These are phyloP conservation scores for Sclerotinia sclerotiorum DNA, from an alignment of 2,329 filamentous ascomycete species.

Conservation along the genomic window DNA sequence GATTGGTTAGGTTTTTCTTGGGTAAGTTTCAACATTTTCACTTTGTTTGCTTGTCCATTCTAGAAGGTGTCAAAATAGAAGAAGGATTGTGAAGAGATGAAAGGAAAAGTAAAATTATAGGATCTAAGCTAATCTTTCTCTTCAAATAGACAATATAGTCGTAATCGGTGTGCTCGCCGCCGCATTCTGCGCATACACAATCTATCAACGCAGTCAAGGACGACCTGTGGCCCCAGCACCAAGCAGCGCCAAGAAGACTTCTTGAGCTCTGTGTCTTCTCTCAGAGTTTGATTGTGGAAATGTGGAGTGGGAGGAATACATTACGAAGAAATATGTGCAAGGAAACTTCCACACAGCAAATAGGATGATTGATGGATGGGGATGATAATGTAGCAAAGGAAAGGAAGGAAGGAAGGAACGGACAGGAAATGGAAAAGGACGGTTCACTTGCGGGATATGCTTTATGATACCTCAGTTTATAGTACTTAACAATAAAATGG, in stretches of 20 bases:
- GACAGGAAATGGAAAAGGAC: not conserved
- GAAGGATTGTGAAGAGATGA: not conserved
- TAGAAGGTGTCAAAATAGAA: not conserved
- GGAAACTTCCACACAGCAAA: not conserved
- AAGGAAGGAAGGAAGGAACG: not conserved
- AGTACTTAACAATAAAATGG: not conserved
- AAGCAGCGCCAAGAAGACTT: conserved; percentile 15
- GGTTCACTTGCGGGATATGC: not conserved
- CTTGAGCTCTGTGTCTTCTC: not conserved
- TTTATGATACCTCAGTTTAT: not conserved
- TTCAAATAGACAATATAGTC: conserved; percentile 35
- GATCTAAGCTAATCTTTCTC: not conserved
- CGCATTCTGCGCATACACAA: conserved; percentile 31
- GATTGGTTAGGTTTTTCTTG: conserved; percentile 37
- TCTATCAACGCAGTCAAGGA: conserved; percentile 33
- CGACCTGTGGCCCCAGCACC: conserved; percentile 17
- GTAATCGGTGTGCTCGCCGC: conserved; percentile 33
- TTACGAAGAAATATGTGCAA: not conserved
- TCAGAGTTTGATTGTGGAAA: too few species aligned
- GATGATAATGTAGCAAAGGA: not conserved
- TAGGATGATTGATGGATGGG: not conserved
- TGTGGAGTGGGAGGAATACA: not conserved
- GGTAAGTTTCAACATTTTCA: too few species aligned
- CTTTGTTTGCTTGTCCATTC: not conserved
- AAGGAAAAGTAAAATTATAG: not conserved